phyloP scores from a whole-genome alignment of 2,329 filamentous ascomycete species.

The Plectosphaerella sp. region DNA sequence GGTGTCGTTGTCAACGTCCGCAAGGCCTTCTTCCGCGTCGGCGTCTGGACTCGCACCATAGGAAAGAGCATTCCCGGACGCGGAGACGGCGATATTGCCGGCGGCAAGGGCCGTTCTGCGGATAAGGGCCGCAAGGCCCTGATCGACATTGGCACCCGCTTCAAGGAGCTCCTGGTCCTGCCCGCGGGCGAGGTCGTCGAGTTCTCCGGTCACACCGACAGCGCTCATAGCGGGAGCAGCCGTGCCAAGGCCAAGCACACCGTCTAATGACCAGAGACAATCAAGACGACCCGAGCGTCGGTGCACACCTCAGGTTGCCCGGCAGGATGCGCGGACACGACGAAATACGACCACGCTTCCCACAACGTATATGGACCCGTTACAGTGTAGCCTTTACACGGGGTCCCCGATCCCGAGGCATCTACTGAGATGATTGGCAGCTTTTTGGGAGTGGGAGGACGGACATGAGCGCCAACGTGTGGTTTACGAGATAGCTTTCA shows the following conservation, averaged over 20 bases:
- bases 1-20: slow-evolving; percentile 98
- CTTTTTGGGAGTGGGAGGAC: too few relatives aligned
- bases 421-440: too few relatives aligned
- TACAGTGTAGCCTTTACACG: too few relatives aligned
- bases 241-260: slow-evolving; percentile 92
- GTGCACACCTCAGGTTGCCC: too few relatives aligned
- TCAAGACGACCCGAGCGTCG: too few relatives aligned
- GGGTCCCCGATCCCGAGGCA: too few relatives aligned
- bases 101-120: slow-evolving; percentile 69
- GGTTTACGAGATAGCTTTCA: too few relatives aligned
- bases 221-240: slow-evolving; percentile 87
- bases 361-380: too few relatives aligned
- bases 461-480: too few relatives aligned
- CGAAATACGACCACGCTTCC: too few relatives aligned
- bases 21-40: slow-evolving; percentile 96
- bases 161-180: slow-evolving; percentile 89
- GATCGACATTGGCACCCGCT: slow-evolving; percentile 76
- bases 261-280: slow-evolving; percentile 50
- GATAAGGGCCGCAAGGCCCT: slow-evolving; percentile 87
- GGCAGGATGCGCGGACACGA: too few relatives aligned
- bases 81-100: slow-evolving; percentile 66
- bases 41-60: slow-evolving; percentile 93
- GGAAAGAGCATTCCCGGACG: slow-evolving; percentile 78
- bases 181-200: slow-evolving; percentile 75
- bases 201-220: slow-evolving; percentile 95